A percentile compares a stretch with the other conserved stretches of the same genome.
Evolutionary conservation across 768 basidiomycete genomes (phyloP).

Genomic region (Boletus barrowsii): DNA sequence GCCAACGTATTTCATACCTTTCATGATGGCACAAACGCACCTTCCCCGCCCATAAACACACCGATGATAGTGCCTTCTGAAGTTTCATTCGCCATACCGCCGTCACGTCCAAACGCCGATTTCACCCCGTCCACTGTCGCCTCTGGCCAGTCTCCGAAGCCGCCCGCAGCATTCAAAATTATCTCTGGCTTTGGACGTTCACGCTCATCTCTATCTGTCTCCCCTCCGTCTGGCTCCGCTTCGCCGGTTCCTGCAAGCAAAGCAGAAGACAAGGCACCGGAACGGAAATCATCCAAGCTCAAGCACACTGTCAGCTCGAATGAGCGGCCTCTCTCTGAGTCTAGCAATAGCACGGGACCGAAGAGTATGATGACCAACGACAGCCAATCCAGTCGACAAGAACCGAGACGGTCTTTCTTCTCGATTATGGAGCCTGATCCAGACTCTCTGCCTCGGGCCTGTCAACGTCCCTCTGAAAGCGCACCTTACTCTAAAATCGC

Average conservation of each 20-base stretch:
- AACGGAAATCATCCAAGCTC: conserved; percentile 36
- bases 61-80: conserved; percentile 53
- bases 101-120: conserved; percentile 50
- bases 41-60: background rate
- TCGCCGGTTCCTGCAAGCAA: conserved; percentile 26
- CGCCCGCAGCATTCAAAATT: conserved; percentile 63
- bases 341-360: conserved; percentile 55
- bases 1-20: conserved; percentile 55
- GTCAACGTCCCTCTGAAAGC: conserved; percentile 21
- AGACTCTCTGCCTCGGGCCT: conserved; percentile 16
- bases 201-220: conserved; percentile 52
- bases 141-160: conserved; percentile 33
- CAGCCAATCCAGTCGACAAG: conserved; percentile 41
- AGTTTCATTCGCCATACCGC: conserved; percentile 47
- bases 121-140: conserved; percentile 30
- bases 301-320: conserved; percentile 35
- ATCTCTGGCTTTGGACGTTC: conserved; percentile 64
- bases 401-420: conserved; percentile 35
- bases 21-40: conserved; percentile 38
- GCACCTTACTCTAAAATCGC: conserved; percentile 12
- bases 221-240: conserved; percentile 29
- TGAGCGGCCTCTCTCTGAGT: conserved; percentile 56
- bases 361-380: conserved; percentile 59
- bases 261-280: conserved; percentile 19
- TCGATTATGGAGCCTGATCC: conserved; percentile 30